Percentiles rank a stretch among this genome's conserved stretches.
phyloP scores from a whole-genome alignment of 1,284 basidiomycete genomes.

The Golubevia sp. region DNA sequence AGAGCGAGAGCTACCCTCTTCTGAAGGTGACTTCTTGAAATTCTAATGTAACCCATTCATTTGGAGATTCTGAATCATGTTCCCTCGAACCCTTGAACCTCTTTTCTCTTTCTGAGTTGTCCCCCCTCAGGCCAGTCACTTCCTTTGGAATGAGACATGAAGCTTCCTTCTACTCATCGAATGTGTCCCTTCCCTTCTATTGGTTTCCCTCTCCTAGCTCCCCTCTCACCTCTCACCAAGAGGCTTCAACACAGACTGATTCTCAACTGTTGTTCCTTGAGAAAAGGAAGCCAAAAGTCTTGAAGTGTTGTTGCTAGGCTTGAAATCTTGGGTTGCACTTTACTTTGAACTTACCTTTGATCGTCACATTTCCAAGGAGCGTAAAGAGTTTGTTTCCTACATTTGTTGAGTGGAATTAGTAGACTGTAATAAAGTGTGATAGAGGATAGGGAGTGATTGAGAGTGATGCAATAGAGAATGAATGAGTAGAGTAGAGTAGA shows the following conservation, averaged over 20 bases:
- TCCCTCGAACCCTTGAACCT: too few species aligned
- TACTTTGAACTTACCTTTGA: slow-evolving; percentile 66
- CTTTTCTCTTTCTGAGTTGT: too few species aligned
- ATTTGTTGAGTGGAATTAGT: slow-evolving; percentile 81
- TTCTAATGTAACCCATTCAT: too few species aligned
- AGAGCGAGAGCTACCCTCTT: too few species aligned
- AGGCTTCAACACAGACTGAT: too few species aligned
- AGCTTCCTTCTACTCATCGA: slow-evolving; percentile 10
- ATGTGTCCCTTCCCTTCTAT: slow-evolving; percentile 13
- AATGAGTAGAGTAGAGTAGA: background rate
- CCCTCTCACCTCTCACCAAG: too few species aligned
- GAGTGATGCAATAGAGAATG: background rate
- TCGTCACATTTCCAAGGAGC: slow-evolving; percentile 82
- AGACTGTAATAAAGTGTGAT: slow-evolving; percentile 66
- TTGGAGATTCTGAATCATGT: too few species aligned
- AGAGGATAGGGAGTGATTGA: slow-evolving; percentile 7
- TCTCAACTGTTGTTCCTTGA: background rate
- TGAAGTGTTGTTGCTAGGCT: too few species aligned
- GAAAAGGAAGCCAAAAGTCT: background rate
- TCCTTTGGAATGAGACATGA: too few species aligned
- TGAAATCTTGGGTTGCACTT: background rate
- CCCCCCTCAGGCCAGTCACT: too few species aligned
- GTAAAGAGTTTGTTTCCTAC: slow-evolving; percentile 74
- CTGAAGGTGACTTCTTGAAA: too few species aligned
- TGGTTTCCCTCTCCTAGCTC: too few species aligned